These are phyloP conservation scores for Xylaria scruposa DNA, from an alignment of 495 filamentous ascomycete species.

Conservation along the genomic window DNA sequence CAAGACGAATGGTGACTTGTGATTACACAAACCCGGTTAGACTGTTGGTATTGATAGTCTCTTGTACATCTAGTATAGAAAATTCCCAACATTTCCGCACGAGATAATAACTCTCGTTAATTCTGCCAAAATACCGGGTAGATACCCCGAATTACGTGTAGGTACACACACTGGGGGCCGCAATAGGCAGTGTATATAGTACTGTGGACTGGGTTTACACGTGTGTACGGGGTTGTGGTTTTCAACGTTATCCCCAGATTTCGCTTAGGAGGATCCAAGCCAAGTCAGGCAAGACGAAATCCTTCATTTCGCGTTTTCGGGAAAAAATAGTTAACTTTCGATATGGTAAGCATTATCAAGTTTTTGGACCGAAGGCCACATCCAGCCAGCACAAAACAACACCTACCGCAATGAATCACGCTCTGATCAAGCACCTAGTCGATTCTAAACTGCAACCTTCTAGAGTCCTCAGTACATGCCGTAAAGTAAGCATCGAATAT, in stretches of 20 bases:
- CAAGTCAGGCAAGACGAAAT: neutral
- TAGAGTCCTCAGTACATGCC: neutral
- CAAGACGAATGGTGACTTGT: neutral
- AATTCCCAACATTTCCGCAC: neutral
- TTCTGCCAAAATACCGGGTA: neutral
- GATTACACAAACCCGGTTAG: neutral
- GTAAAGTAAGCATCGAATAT: neutral
- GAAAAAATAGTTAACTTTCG: neutral
- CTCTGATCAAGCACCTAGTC: neutral
- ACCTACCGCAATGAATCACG: neutral
- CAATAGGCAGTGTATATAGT: neutral
- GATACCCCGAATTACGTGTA: neutral
- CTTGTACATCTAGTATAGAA: neutral
- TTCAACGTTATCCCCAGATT: slow-evolving; percentile 11
- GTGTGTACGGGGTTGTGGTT: neutral
- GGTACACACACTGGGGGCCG: neutral
- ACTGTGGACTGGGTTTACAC: neutral
- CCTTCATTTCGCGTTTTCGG: slow-evolving; percentile 12
- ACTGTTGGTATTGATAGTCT: neutral
- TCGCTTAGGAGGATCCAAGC: slow-evolving; percentile 12
- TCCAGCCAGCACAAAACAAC: neutral
- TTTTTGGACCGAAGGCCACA: no score
- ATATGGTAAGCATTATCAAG: neutral
- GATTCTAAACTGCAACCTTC: neutral
- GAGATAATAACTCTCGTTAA: neutral